Evolutionary conservation across 129 eudicot genomes (phyloP), one percentile per base, ranked within the genome.

Genomic region (Sambucus nigra): DNA sequence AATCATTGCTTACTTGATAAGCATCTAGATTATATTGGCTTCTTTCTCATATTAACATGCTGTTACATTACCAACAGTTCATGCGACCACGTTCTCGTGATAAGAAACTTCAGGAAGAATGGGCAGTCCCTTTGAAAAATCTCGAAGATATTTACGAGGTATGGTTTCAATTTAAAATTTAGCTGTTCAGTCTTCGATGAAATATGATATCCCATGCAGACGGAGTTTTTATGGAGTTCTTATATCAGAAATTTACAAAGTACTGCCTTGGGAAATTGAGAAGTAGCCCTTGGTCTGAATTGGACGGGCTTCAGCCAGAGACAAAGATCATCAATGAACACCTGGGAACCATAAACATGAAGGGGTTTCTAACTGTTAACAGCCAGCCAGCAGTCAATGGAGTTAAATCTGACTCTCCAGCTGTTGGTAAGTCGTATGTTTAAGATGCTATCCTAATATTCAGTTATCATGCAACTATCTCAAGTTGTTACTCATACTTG

Each of bases 321-420:
- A 91, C 98, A 41, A 81, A 76, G 74, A 91, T 85, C 69, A 91
- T 91, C 19, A 67, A 82, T 19, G 89, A 85, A 45, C 72, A 76
- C 60, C 81, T 91, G 15, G 83, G 77, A 42, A 65, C 57, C 16
- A 76, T 85, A 9, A 91, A 91, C 50, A 47, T 45, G 60, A 91
- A 91, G 77, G 98, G 98, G 13, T 81, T 85, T 57, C 89, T 91
- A 67, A 76, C 95, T 39, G 79, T 85, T 60, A 91, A 91, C 69
- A 91, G 98, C 78, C 98, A 91, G 65, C 98, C 98, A 11, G 79
- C 98, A 2, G 86, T 85, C 33, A 85, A 91, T 67, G 98, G 95
- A 63, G 83, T 70, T 17, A 73, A 75, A 53, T 91, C 98, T 13
- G 95, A 85, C 65, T 74, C 88, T 24, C 95, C 82, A 6, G 55